phyloP scores from a whole-genome alignment of 148 eudicot species.

The Heliosperma pusillum region DNA sequence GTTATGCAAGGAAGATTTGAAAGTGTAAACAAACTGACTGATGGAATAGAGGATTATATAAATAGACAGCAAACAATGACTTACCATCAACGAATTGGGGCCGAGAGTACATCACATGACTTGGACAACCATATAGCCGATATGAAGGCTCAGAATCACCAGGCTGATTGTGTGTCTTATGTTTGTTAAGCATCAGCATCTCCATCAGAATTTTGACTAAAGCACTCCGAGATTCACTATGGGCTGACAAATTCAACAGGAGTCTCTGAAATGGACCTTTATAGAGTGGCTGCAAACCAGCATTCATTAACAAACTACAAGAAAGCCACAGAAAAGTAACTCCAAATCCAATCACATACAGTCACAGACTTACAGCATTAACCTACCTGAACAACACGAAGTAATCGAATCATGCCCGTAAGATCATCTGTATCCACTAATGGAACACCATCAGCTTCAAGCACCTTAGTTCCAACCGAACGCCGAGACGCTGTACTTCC shows the following conservation, averaged over 20 bases:
- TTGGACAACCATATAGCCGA: conserved; percentile 86
- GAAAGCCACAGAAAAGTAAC: background rate
- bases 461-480: conserved; percentile 58
- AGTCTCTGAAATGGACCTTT: conserved; percentile 92
- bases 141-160: conserved; percentile 68
- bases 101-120: conserved; percentile 91
- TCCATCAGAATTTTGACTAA: conserved; percentile 85
- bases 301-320: conserved; percentile 16
- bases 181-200: conserved; percentile 74
- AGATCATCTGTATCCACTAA: conserved; percentile 80
- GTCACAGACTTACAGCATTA: background rate
- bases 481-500: conserved; percentile 67
- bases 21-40: background rate
- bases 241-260: conserved; percentile 85
- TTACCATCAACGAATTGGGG: conserved; percentile 88
- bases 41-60: background rate
- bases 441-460: conserved; percentile 95
- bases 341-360: background rate
- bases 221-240: conserved; percentile 69
- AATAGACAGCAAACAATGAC: background rate
- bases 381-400: conserved; percentile 91
- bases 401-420: conserved; percentile 82
- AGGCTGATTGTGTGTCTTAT: conserved; percentile 42
- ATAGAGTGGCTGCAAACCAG: conserved; percentile 74
- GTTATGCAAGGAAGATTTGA: background rate